Evolutionary conservation across 768 basidiomycete species (phyloP).

Genomic region (Boletellus ananas): DNA sequence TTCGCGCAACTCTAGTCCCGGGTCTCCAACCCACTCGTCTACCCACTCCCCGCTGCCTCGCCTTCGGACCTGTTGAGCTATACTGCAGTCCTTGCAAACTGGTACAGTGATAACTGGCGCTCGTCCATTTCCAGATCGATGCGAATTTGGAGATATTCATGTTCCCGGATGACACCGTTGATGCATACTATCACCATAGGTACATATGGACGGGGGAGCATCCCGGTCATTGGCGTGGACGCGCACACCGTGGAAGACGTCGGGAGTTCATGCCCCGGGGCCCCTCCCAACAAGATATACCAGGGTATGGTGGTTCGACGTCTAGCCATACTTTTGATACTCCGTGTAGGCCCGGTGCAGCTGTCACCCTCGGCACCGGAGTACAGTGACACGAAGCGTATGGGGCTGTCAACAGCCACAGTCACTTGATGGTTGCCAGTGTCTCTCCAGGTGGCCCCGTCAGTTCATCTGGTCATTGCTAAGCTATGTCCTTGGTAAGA

Average conservation of each 20-base stretch:
- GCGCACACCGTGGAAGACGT: slow-evolving; percentile 36
- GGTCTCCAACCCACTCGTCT: slow-evolving; percentile 43
- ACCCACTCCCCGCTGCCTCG: slow-evolving; percentile 38
- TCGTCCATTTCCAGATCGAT: slow-evolving; percentile 39
- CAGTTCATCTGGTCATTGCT: slow-evolving; percentile 42
- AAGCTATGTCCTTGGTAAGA: slow-evolving; percentile 40
- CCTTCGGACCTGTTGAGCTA: slow-evolving; percentile 37
- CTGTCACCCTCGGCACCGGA: slow-evolving; percentile 36
- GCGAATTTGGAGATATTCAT: slow-evolving; percentile 34
- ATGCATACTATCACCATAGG: slow-evolving; percentile 24
- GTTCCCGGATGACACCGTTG: slow-evolving; percentile 44
- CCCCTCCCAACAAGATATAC: slow-evolving; percentile 9
- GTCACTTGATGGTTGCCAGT: slow-evolving; percentile 43
- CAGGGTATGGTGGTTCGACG: slow-evolving; percentile 15
- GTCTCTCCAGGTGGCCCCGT: slow-evolving; percentile 37
- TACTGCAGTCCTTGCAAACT: slow-evolving; percentile 26
- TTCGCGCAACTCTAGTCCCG: slow-evolving; percentile 33
- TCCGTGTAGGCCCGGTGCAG: too few species aligned
- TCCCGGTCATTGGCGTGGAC: slow-evolving; percentile 28
- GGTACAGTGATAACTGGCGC: slow-evolving; percentile 37
- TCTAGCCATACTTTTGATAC: too few species aligned
- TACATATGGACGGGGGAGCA: slow-evolving; percentile 16
- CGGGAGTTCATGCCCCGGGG: slow-evolving; percentile 33
- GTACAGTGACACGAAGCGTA: slow-evolving; percentile 49
- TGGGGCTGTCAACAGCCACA: slow-evolving; percentile 33